Percentiles rank a stretch among this genome's conserved stretches.
These are phyloP conservation scores for Fraxinus baroniana DNA, from an alignment of 305 asterid genomes.

Conservation along the genomic window DNA sequence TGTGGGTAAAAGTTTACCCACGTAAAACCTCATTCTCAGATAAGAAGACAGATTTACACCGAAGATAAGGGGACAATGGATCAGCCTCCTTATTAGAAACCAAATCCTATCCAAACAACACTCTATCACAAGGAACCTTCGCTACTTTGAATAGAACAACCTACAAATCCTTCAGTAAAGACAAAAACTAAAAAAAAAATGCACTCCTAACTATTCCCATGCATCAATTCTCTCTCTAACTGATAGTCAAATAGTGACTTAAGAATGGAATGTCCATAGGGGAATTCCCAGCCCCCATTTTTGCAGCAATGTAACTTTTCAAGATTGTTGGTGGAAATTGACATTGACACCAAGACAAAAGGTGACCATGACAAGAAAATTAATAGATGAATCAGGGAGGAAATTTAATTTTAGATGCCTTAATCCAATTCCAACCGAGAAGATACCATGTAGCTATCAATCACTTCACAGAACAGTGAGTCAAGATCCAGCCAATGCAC, in stretches of 20 bases:
- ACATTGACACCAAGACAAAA: not conserved
- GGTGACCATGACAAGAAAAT: not conserved
- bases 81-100: not conserved
- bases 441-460: not conserved
- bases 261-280: not conserved
- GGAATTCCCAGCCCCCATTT: not conserved
- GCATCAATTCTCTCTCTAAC: not conserved
- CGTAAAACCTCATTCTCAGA: not conserved
- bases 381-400: not conserved
- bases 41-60: not conserved
- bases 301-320: not conserved
- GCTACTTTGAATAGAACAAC: not conserved
- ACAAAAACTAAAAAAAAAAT: not conserved
- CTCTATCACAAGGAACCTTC: not conserved
- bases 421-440: not conserved
- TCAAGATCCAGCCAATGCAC: not conserved
- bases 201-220: not conserved
- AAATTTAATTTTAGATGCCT: not conserved
- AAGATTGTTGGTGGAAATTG: not conserved
- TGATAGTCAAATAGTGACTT: not conserved
- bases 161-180: not conserved
- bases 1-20: not conserved
- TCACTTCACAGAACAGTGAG: not conserved
- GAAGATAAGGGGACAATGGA: not conserved
- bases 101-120: not conserved